Evolutionary conservation across 768 basidiomycete genomes (phyloP).

Genomic region (Leccinum subtestaceum): DNA sequence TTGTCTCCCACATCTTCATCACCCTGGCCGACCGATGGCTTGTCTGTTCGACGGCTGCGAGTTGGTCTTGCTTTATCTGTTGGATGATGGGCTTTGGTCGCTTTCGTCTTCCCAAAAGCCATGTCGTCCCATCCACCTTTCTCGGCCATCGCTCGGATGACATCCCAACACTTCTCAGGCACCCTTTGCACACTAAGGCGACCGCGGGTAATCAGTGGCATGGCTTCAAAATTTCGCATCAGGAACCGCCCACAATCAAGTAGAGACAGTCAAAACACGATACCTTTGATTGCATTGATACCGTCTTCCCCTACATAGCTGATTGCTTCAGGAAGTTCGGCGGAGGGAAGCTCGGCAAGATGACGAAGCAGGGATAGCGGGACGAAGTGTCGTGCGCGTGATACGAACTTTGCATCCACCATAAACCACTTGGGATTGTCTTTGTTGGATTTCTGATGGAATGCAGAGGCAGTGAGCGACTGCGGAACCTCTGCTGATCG

Average conservation of each 20-base stretch:
- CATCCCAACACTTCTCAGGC: conserved; percentile 58
- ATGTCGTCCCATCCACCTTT: conserved; percentile 76
- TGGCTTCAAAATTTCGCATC: conserved; percentile 41
- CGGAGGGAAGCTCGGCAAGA: conserved; percentile 45
- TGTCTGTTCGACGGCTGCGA: background rate
- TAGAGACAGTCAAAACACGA: conserved; percentile 11
- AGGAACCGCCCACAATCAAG: conserved; percentile 2
- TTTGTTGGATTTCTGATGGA: conserved; percentile 68
- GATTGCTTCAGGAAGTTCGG: conserved; percentile 50
- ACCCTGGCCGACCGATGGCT: background rate
- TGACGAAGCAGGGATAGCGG: conserved; percentile 71
- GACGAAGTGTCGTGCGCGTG: conserved; percentile 68
- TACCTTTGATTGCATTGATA: conserved; percentile 62
- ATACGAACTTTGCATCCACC: conserved; percentile 73
- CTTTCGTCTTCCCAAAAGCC: conserved; percentile 39
- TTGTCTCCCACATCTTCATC: conserved; percentile 7
- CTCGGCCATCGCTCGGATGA: conserved; percentile 57
- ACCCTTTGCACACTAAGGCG: conserved; percentile 88
- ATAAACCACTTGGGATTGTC: conserved; percentile 88
- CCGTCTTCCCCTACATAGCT: conserved; percentile 66
- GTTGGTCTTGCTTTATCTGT: background rate
- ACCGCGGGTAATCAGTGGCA: conserved; percentile 79
- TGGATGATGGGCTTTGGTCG: background rate
- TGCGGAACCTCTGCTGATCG: background rate
- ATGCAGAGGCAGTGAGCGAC: background rate